Evolutionary conservation across 768 basidiomycete species (phyloP).

Genomic region (Pleurotus tuber-regium): DNA sequence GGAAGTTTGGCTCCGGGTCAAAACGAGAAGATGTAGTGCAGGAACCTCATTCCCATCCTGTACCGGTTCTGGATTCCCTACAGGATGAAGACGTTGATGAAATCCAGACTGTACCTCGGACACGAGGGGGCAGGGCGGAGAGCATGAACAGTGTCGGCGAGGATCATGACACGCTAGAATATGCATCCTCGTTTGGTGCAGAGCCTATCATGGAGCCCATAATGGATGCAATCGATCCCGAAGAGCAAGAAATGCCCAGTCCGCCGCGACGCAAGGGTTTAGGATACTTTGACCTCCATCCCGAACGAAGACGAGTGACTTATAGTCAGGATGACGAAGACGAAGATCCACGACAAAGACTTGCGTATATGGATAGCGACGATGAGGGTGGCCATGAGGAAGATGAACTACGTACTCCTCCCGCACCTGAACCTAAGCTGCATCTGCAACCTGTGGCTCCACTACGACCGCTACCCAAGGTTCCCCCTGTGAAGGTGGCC

Average conservation of each 20-base stretch:
- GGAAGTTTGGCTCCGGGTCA: conserved; percentile 36
- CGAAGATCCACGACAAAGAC: conserved; percentile 33
- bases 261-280: conserved; percentile 40
- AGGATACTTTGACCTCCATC: conserved; percentile 80
- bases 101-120: conserved; percentile 44
- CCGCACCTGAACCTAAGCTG: neutral
- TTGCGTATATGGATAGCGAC: conserved; percentile 28
- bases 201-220: conserved; percentile 9
- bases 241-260: conserved; percentile 15
- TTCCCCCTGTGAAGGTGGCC: conserved; percentile 2
- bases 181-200: conserved; percentile 18
- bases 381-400: conserved; percentile 32
- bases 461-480: conserved; percentile 12
- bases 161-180: conserved; percentile 23
- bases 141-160: conserved; percentile 26
- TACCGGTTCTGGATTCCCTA: conserved; percentile 29
- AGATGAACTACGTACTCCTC: conserved; percentile 8
- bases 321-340: conserved; percentile 24
- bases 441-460: conserved; percentile 8
- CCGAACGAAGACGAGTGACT: conserved; percentile 54
- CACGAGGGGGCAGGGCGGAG: conserved; percentile 22
- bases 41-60: neutral
- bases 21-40: conserved; percentile 16
- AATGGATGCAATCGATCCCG: conserved; percentile 8
- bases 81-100: conserved; percentile 50